Evolutionary conservation across 176 grass and related monocot species (phyloP), one percentile per base, ranked within the genome.

Genomic region (Neostapfia colusana): DNA sequence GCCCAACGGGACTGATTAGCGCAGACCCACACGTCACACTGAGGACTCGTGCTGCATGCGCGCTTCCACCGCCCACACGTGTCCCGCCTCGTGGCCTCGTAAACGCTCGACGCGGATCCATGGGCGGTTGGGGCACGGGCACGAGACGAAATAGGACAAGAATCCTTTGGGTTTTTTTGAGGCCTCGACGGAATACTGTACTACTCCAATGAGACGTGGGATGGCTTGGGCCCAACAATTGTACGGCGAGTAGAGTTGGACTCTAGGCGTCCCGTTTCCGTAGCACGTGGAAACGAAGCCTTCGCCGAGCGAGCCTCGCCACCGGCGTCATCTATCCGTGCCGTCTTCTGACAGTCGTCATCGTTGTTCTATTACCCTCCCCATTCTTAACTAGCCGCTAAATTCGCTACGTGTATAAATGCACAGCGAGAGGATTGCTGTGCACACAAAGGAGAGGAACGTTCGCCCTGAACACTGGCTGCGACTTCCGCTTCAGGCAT

Each of bases 21-120:
- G 48, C 48, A 51, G 48, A 16, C 48, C 16, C 48, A 20, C 45
- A 48, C 4, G 45, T 48, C 45, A 48, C 12, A 13, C 3, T 45
- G 43, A 45, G 43, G 43, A 6, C 46, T 49, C 4, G 41, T 76
- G 25, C 14, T 2, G 24, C 39, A 8, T 54, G 48, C 24, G 25
- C 17, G 25, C 25, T 75, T n/a, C 39, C 41, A 35, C 17, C 16
- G 55, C 18, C 74, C 59, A 77, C 59, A 46, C 74, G 60, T 50
- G 74, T 77, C 59, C 42, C 0, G 27, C 17, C 7, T 64, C 58
- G 59, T 76, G 57, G 49, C 64, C 65, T 34, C n/a, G 48, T 26
- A 45, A 45, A 59, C 35, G 49, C 8, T 10, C 66, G 17, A 11
- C 65, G 25, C 27, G 65, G 77, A 44, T n/a, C 51, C 53, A 11